phyloP scores from a whole-genome alignment of 148 eudicot species.

The Rhododendron henanense region DNA sequence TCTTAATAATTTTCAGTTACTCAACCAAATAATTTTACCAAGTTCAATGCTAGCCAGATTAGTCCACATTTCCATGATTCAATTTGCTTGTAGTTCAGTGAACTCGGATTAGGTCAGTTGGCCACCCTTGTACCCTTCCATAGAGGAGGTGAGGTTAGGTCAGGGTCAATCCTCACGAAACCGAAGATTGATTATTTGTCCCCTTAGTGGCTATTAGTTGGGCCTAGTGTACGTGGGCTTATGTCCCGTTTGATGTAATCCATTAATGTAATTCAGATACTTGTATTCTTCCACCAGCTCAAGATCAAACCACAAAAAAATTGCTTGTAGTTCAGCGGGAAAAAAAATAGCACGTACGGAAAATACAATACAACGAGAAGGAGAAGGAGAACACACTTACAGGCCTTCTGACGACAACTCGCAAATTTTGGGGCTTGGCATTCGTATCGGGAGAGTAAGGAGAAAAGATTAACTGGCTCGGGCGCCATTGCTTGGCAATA shows the following conservation, averaged over 20 bases:
- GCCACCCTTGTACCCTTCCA: not conserved
- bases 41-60: not conserved
- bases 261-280: not conserved
- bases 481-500: constrained; percentile 35
- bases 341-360: not conserved
- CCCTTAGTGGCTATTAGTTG: not conserved
- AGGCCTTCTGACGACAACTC: constrained; percentile 50
- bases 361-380: not conserved
- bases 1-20: not conserved
- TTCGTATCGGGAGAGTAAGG: constrained; percentile 42
- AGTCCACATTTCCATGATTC: not conserved
- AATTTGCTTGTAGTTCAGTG: not conserved
- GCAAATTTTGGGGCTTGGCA: constrained; percentile 38
- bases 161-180: not conserved
- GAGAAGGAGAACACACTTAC: constrained; percentile 32
- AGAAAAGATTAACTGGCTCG: constrained; percentile 43
- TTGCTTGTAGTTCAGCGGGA: not conserved
- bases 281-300: not conserved
- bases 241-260: not conserved
- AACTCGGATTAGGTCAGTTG: not conserved
- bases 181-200: not conserved
- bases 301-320: not conserved
- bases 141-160: not conserved
- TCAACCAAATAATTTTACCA: not conserved
- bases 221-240: not conserved